phyloP scores from a whole-genome alignment of 2,329 filamentous ascomycete genomes.

The Stagonosporopsis tanaceti region DNA sequence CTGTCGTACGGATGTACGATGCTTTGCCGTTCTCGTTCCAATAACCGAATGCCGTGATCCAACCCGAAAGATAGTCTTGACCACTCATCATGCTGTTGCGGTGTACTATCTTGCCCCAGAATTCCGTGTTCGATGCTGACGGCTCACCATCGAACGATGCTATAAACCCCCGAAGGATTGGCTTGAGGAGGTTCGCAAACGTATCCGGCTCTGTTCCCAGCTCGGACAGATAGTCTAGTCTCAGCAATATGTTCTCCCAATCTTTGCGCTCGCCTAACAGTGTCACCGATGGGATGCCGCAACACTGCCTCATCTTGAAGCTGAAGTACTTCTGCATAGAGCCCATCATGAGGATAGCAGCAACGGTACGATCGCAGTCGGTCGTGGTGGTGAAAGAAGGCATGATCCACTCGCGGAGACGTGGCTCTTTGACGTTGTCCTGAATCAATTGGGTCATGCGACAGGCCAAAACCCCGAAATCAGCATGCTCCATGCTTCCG shows the following conservation, averaged over 20 bases:
- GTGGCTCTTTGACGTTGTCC: constrained; percentile 53
- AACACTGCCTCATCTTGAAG: constrained; percentile 43
- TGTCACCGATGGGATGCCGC: constrained; percentile 63
- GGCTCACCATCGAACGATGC: background rate
- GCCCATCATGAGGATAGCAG: constrained; percentile 61
- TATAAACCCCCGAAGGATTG: background rate
- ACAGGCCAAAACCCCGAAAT: constrained; percentile 39
- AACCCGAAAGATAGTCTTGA: constrained; percentile 11
- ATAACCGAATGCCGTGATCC: constrained; percentile 26
- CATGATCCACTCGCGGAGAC: constrained; percentile 59
- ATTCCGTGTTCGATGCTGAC: background rate
- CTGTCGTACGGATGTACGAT: too few relatives aligned
- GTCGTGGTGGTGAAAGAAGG: constrained; percentile 63
- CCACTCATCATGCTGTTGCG: background rate
- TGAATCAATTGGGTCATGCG: constrained; percentile 53
- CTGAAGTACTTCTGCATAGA: constrained; percentile 60
- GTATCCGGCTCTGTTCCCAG: background rate
- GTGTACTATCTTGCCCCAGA: background rate
- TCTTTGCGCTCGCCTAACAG: constrained; percentile 59
- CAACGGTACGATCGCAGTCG: constrained; percentile 53
- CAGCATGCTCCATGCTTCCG: background rate
- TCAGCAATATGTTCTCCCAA: constrained; percentile 54
- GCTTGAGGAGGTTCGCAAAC: background rate
- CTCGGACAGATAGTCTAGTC: constrained; percentile 20
- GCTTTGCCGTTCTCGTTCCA: constrained; percentile 19